Evolutionary conservation across 257 asterid species (phyloP).

Genomic region (Datura wrightii): DNA sequence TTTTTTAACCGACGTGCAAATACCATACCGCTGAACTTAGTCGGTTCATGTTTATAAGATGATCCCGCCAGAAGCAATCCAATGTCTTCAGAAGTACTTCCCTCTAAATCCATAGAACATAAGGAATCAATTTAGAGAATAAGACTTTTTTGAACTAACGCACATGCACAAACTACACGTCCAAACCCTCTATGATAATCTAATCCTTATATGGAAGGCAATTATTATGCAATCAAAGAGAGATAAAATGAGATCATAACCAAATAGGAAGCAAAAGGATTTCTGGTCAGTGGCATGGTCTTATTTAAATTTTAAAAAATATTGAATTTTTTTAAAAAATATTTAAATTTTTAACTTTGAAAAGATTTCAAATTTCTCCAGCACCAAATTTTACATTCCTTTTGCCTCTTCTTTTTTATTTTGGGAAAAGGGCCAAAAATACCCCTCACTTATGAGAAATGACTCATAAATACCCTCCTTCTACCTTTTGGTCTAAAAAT

Average conservation of each 20-base stretch:
- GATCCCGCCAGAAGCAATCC: slow-evolving; percentile 99
- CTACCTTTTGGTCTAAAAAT: too few species aligned
- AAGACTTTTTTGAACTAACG: slow-evolving; percentile 10
- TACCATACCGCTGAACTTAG: slow-evolving; percentile 86
- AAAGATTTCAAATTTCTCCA: neutral
- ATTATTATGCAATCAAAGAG: slow-evolving; percentile 12
- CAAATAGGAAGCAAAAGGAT: slow-evolving; percentile 9
- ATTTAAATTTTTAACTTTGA: too few species aligned
- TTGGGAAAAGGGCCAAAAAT: too few species aligned
- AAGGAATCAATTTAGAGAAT: neutral
- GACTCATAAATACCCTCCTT: too few species aligned
- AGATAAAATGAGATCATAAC: neutral
- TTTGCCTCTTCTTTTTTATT: neutral
- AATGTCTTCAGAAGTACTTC: slow-evolving; percentile 88
- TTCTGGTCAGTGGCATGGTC: slow-evolving; percentile 2
- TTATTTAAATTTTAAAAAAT: neutral
- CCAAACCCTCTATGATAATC: neutral
- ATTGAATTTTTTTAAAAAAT: neutral
- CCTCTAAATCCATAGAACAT: slow-evolving; percentile 55
- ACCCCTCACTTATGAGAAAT: too few species aligned
- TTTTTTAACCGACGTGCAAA: neutral
- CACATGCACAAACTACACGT: slow-evolving; percentile 6
- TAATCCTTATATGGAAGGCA: neutral
- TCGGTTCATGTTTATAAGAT: slow-evolving; percentile 95
- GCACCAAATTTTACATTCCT: neutral